Evolutionary conservation across 257 asterid species (phyloP).

Genomic region (Verbena officinalis): DNA sequence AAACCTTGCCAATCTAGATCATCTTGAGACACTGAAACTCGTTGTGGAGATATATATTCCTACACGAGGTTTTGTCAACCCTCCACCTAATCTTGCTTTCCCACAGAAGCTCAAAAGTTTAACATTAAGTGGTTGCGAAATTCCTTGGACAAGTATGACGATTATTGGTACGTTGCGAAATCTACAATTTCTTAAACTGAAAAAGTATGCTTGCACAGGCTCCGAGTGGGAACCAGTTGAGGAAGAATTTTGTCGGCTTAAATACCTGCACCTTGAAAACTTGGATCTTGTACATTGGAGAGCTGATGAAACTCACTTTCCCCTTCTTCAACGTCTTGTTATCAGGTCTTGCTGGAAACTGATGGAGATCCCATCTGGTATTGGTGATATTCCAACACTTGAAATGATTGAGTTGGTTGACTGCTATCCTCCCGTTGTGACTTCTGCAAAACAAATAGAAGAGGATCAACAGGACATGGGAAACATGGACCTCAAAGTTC

Average conservation of each 20-base stretch:
- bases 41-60: neutral
- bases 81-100: neutral
- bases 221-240: neutral
- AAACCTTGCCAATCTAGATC: conserved; percentile 5
- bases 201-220: conserved; percentile 6
- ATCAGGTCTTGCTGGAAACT: neutral
- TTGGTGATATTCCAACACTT: conserved; percentile 12
- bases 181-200: conserved; percentile 24
- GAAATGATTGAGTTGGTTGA: too few species aligned
- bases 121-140: conserved; percentile 1
- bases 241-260: conserved; percentile 6
- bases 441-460: conserved; percentile 10
- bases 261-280: conserved; percentile 14
- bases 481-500: conserved; percentile 5
- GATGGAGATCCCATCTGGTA: conserved; percentile 16
- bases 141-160: conserved; percentile 19
- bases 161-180: conserved; percentile 15
- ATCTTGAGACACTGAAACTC: conserved; percentile 23
- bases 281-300: neutral
- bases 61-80: too few species aligned
- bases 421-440: conserved; percentile 6
- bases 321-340: conserved; percentile 2
- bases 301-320: conserved; percentile 15
- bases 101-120: conserved; percentile 6
- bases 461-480: conserved; percentile 24